These are phyloP conservation scores for Blastobotrys ciferrii DNA, from an alignment of 1,139 yeast genomes.

Conservation along the genomic window DNA sequence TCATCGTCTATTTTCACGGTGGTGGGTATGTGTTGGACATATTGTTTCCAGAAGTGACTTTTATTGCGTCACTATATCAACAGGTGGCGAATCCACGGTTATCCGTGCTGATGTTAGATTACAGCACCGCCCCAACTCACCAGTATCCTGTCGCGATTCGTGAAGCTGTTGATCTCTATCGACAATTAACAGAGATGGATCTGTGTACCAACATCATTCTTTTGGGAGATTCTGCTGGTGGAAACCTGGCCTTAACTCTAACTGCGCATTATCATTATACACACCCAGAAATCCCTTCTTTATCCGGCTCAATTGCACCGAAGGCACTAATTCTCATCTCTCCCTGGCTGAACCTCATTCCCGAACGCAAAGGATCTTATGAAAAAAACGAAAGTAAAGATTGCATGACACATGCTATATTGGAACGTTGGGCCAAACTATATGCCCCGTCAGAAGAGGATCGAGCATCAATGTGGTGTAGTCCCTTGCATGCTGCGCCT, in stretches of 20 bases:
- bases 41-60: conserved; percentile 35
- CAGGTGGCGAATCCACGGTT: conserved; percentile 34
- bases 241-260: conserved; percentile 40
- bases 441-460: conserved; percentile 1
- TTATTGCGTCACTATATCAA: conserved; percentile 38
- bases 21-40: conserved; percentile 44
- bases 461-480: conserved; percentile 8
- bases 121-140: conserved; percentile 38
- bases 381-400: conserved; percentile 1
- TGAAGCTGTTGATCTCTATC: conserved; percentile 38
- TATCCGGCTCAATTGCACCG: conserved; percentile 35
- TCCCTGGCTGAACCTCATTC: conserved; percentile 45
- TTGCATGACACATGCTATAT: not conserved
- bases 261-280: conserved; percentile 41
- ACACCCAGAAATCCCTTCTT: conserved; percentile 26
- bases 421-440: conserved; percentile 1
- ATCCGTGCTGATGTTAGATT: conserved; percentile 41
- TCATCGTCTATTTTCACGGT: conserved; percentile 40
- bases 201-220: conserved; percentile 35
- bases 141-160: conserved; percentile 44
- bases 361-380: conserved; percentile 6
- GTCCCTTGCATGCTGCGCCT: not conserved
- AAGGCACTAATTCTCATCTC: conserved; percentile 39
- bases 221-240: conserved; percentile 50
- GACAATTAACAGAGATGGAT: conserved; percentile 38